Percentiles rank a stretch among this genome's conserved stretches.
phyloP scores from a whole-genome alignment of 495 filamentous ascomycete genomes.

The Tuber melanosporum region DNA sequence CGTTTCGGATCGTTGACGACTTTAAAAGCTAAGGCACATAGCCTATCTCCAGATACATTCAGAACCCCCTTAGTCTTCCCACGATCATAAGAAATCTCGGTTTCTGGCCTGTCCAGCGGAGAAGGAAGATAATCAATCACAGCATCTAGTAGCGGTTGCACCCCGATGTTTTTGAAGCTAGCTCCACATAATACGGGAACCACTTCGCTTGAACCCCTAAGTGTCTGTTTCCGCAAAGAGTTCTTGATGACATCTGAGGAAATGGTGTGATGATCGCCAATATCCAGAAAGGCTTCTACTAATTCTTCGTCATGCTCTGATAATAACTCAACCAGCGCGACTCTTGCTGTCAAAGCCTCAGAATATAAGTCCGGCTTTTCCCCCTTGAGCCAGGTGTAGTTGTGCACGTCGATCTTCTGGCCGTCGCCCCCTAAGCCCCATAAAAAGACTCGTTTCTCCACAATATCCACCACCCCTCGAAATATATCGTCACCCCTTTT shows the following conservation, averaged over 20 bases:
- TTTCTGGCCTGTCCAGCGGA: constrained; percentile 68
- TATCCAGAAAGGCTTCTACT: constrained; percentile 74
- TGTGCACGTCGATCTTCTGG: constrained; percentile 46
- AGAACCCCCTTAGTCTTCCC: constrained; percentile 49
- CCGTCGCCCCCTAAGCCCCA: constrained; percentile 62
- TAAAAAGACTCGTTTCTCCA: constrained; percentile 51
- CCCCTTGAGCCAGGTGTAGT: constrained; percentile 42
- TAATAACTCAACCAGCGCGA: constrained; percentile 70
- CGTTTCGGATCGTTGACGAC: constrained; percentile 81
- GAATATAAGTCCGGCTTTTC: constrained; percentile 50
- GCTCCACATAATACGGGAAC: constrained; percentile 88
- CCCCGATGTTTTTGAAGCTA: constrained; percentile 88
- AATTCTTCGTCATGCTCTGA: constrained; percentile 81
- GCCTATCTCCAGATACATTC: constrained; percentile 52
- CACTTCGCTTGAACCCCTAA: constrained; percentile 56
- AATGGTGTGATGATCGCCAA: constrained; percentile 63
- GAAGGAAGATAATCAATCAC: constrained; percentile 79
- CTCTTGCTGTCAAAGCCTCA: constrained; percentile 71
- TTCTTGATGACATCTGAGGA: constrained; percentile 58
- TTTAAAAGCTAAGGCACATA: constrained; percentile 88
- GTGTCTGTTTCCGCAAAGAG: constrained; percentile 66
- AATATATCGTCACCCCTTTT: constrained; percentile 57
- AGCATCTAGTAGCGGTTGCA: constrained; percentile 85
- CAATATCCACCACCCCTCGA: constrained; percentile 73
- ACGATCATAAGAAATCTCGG: constrained; percentile 59